Evolutionary conservation across 2,329 filamentous ascomycete genomes (phyloP).

Genomic region (Ceratocystis colombiana): DNA sequence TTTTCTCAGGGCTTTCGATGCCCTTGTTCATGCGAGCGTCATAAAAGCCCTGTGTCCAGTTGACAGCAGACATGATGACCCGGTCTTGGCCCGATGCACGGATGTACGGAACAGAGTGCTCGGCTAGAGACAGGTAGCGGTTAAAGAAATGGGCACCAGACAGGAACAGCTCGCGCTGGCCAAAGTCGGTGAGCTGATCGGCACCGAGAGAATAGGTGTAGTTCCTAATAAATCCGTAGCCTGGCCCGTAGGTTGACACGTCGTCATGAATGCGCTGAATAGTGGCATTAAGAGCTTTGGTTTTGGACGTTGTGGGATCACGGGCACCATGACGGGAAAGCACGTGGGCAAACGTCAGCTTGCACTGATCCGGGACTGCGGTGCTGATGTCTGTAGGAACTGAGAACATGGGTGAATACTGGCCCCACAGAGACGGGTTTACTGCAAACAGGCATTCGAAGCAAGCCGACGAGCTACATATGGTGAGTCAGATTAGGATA

Average conservation of each 20-base stretch:
- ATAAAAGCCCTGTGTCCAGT: constrained; percentile 68
- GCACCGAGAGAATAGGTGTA: constrained; percentile 63
- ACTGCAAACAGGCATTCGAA: constrained; percentile 17
- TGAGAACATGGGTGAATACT: constrained; percentile 77
- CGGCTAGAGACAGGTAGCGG: constrained; percentile 57
- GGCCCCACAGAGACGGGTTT: constrained; percentile 53
- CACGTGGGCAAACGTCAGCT: constrained; percentile 67
- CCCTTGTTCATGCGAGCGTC: constrained; percentile 35
- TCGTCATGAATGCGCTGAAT: constrained; percentile 54
- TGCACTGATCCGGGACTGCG: constrained; percentile 55
- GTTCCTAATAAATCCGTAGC: constrained; percentile 58
- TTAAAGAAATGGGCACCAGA: constrained; percentile 67
- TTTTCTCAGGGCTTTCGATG: constrained; percentile 33
- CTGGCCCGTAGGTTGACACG: constrained; percentile 47
- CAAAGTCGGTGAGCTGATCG: constrained; percentile 58
- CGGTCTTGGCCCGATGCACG: constrained; percentile 60
- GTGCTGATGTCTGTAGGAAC: constrained; percentile 56
- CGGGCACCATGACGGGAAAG: constrained; percentile 78
- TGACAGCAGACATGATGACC: constrained; percentile 62
- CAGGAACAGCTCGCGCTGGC: constrained; percentile 58
- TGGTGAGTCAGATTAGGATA: background rate
- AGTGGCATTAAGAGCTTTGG: constrained; percentile 50
- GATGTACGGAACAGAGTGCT: constrained; percentile 53
- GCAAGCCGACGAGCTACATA: constrained; percentile 33
- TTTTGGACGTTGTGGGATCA: constrained; percentile 64